A percentile compares a stretch with the other conserved stretches of the same genome.
phyloP scores from a whole-genome alignment of 371 early-diverging fungal species.

The Blastocladiella emersonii region DNA sequence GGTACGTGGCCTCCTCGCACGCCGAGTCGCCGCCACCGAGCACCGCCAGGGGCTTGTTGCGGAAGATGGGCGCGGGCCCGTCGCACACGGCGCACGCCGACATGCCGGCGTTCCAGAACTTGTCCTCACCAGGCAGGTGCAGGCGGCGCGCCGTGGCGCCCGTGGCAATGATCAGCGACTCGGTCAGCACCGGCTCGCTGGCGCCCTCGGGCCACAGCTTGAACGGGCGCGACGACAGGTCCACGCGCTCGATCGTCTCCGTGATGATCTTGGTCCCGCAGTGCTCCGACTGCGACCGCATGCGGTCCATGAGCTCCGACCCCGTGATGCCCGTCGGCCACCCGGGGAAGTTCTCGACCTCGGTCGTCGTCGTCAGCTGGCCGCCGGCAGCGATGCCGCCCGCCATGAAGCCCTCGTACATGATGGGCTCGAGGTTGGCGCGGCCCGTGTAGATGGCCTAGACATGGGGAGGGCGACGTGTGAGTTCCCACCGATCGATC shows the following conservation, averaged over 20 bases:
- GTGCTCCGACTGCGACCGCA: conserved; percentile 62
- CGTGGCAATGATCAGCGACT: conserved; percentile 89
- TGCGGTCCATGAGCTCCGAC: conserved; percentile 59
- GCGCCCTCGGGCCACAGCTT: conserved; percentile 79
- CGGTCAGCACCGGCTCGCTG: conserved; percentile 33
- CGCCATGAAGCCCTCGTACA: conserved; percentile 96
- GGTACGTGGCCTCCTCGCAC: conserved; percentile 87
- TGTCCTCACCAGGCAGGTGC: conserved; percentile 61
- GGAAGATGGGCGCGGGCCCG: conserved; percentile 92
- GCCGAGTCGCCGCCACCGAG: conserved; percentile 99
- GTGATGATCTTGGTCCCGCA: conserved; percentile 76
- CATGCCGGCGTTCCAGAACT: conserved; percentile 91
- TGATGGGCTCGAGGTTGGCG: conserved; percentile 76
- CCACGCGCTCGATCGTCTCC: conserved; percentile 79
- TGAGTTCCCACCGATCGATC: not conserved
- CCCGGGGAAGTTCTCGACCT: conserved; percentile 81
- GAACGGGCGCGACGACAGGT: conserved; percentile 66
- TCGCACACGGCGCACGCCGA: conserved; percentile 99
- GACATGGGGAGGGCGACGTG: not conserved
- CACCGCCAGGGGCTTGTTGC: conserved; percentile 83
- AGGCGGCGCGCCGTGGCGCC: conserved; percentile 97
- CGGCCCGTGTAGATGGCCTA: conserved; percentile 83
- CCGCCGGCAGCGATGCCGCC: conserved; percentile 78
- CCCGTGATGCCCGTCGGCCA: conserved; percentile 77
- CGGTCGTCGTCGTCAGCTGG: conserved; percentile 34